Base-by-base conservation (phyloP, 2,329 filamentous ascomycete genomes). In the Penicillium sp. region DNA sequence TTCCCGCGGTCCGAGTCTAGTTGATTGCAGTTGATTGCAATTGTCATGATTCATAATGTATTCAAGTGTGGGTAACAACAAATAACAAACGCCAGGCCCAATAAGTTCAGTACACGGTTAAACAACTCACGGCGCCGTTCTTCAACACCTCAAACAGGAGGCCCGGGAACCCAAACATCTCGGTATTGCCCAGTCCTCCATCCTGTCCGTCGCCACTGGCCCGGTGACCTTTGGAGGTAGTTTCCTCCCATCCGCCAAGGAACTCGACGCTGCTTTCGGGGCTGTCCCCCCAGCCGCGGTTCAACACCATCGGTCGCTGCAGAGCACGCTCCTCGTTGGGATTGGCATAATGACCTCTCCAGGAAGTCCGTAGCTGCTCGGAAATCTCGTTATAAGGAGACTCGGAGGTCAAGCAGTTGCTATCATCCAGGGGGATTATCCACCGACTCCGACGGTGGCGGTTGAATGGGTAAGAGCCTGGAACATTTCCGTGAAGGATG, bases 381-480 rank as follows among this genome's bases (percentile, higher is more conserved):
- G 92, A 91, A 32, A 95, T 86, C 24, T 87, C 81, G n/a, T 82
- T 74, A 62, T 95, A 96, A 0, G 81, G 77, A 48, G 90, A 90
- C 74, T 97, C 94, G 0, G 91, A 95, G 58, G 83, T 85, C 47
- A 90, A 75, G 16, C 75, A 62, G 6, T 79, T 72, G 10, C 74
- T 74, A 9, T 78, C 61, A 31, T 74, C 69, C 0, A 78, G 70
- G 9, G 83, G 75, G 11, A 96, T 86, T 48, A 87, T 86, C 94
- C 94, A 99, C 39, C 92, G 86, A 64, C 90, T 91, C 57, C 94
- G 86, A 16, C 93, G 87, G 72, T 97, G 92, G 4, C 94, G 86
- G 74, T 99, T 97, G 77, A 99, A 99, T 10, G 93, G 90, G 71
- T 97, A 97, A 1, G 92, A 96, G 0, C 94, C 94, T 1, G 94